These are phyloP conservation scores for Phoenix dactylifera DNA, from an alignment of 176 grass and related monocot genomes.

Conservation along the genomic window DNA sequence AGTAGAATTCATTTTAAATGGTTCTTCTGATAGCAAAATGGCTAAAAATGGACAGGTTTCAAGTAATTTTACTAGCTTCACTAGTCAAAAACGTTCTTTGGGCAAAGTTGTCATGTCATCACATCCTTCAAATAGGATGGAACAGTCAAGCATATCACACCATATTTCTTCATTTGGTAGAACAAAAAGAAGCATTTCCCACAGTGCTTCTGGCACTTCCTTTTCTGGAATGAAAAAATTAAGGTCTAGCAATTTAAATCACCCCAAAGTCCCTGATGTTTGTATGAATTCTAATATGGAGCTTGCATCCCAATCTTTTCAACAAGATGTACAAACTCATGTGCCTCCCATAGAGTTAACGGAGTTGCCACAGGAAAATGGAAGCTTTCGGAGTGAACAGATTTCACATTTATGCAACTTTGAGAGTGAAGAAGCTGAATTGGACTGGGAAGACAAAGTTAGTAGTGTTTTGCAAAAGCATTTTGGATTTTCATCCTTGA, in stretches of 20 bases:
- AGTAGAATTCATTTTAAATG: slow-evolving; percentile 53
- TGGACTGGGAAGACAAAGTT: slow-evolving; percentile 20
- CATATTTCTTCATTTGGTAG: slow-evolving; percentile 23
- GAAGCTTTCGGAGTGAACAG: not conserved
- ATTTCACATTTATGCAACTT: slow-evolving; percentile 5
- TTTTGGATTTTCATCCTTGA: slow-evolving; percentile 70
- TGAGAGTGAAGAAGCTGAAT: slow-evolving; percentile 5
- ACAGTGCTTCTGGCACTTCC: slow-evolving; percentile 10
- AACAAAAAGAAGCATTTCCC: slow-evolving; percentile 9
- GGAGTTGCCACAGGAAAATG: slow-evolving; percentile 1
- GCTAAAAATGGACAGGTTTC: not conserved
- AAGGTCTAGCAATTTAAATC: not conserved
- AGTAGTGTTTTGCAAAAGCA: slow-evolving; percentile 41
- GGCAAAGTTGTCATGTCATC: not conserved
- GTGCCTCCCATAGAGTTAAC: not conserved
- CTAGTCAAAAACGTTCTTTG: not conserved
- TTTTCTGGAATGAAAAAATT: slow-evolving; percentile 26
- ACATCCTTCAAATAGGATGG: slow-evolving; percentile 28
- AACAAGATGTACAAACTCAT: slow-evolving; percentile 2
- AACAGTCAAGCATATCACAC: slow-evolving; percentile 63
- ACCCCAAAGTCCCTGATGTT: not conserved
- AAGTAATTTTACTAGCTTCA: not conserved
- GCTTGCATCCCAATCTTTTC: not conserved
- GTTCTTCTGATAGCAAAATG: slow-evolving; percentile 5
- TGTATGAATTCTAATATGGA: not conserved